These are phyloP conservation scores for Dactylellina sp. DNA, from an alignment of 2,329 filamentous ascomycete species.

Conservation along the genomic window DNA sequence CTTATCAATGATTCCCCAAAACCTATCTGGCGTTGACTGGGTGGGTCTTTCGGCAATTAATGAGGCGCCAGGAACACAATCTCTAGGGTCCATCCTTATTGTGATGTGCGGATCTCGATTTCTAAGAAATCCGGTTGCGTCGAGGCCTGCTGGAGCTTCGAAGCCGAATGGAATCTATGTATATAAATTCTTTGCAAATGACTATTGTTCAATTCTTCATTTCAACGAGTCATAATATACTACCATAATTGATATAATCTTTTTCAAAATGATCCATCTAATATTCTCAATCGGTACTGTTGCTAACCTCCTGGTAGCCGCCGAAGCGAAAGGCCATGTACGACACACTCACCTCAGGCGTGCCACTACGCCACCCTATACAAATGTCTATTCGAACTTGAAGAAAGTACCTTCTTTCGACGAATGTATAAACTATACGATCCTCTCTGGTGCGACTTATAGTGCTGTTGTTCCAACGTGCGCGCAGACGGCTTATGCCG, in stretches of 20 bases:
- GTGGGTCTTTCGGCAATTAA: slow-evolving; percentile 7
- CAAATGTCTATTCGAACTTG: slow-evolving; percentile 18
- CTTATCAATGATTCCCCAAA: slow-evolving; percentile 11
- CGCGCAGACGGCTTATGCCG: slow-evolving; percentile 2
- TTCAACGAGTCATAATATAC: too few relatives aligned
- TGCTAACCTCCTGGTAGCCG: not conserved
- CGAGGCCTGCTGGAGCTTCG: slow-evolving; percentile 3
- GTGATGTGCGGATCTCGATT: slow-evolving; percentile 6
- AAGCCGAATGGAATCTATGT: slow-evolving; percentile 5
- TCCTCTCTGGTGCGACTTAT: not conserved
- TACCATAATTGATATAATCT: too few relatives aligned
- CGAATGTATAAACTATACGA: slow-evolving; percentile 33
- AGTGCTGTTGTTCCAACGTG: slow-evolving; percentile 13
- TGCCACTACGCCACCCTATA: slow-evolving; percentile 16
- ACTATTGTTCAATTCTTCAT: too few relatives aligned
- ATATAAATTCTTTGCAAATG: slow-evolving; percentile 1
- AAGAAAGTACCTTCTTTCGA: slow-evolving; percentile 33
- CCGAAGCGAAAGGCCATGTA: slow-evolving; percentile 15
- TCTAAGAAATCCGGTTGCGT: slow-evolving; percentile 10
- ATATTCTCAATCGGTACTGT: not conserved
- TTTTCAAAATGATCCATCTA: slow-evolving; percentile 21
- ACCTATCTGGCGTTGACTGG: not conserved
- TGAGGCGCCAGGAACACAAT: slow-evolving; percentile 13
- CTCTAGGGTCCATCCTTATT: slow-evolving; percentile 17
- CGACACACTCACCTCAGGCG: slow-evolving; percentile 23